Conservation (phyloP, 257 asterid species). For the Scutellaria minor region DNA sequence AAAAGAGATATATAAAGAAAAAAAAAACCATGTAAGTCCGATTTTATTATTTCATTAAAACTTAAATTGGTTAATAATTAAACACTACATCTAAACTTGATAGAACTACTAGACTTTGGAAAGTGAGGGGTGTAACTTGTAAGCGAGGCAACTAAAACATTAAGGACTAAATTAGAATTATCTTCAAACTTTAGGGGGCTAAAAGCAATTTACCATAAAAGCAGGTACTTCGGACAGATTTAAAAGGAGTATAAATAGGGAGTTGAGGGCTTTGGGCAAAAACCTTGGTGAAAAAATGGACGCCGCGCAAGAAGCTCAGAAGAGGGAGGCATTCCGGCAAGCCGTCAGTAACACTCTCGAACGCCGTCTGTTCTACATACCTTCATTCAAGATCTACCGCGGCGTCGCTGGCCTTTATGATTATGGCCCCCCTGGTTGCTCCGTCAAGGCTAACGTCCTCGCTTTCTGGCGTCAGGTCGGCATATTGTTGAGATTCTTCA, state of each 20-base stretch:
- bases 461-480: conserved; percentile 93
- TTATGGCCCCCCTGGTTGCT: conserved; percentile 91
- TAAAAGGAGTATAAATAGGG: conserved; percentile 22
- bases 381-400: conserved; percentile 83
- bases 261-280: conserved; percentile 10
- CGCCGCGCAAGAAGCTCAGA: conserved; percentile 48
- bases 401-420: conserved; percentile 91
- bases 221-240: neutral
- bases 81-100: too few relatives aligned
- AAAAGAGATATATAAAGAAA: too few relatives aligned
- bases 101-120: too few relatives aligned
- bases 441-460: conserved; percentile 84
- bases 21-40: too few relatives aligned
- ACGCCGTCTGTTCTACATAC: conserved; percentile 74
- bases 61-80: too few relatives aligned
- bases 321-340: conserved; percentile 72
- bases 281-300: conserved; percentile 36
- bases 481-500: neutral
- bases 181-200: conserved; percentile 18
- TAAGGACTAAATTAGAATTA: neutral
- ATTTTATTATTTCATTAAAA: too few relatives aligned
- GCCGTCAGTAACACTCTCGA: conserved; percentile 76
- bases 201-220: conserved; percentile 18
- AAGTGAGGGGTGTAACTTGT: too few relatives aligned
- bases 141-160: too few relatives aligned